These are phyloP conservation scores for Borealophlyctis nickersoniae DNA, from an alignment of 192 early-diverging fungal genomes.

Conservation along the genomic window DNA sequence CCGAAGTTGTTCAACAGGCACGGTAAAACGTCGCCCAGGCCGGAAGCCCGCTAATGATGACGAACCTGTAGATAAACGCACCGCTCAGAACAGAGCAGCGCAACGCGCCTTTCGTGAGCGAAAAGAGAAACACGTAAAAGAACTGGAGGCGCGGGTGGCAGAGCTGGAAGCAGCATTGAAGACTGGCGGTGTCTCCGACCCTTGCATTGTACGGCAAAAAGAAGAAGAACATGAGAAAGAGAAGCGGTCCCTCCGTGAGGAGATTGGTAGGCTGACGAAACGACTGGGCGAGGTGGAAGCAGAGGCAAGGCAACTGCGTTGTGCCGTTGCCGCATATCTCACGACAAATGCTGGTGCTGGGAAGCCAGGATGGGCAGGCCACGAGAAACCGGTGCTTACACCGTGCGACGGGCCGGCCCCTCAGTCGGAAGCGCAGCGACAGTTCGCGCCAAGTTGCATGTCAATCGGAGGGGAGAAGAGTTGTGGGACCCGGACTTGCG, in stretches of 20 bases:
- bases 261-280: not conserved
- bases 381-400: slow-evolving; percentile 1
- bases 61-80: slow-evolving; percentile 21
- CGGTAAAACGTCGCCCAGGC: too few species aligned
- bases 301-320: not conserved
- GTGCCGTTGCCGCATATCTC: not conserved
- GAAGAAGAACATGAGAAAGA: not conserved
- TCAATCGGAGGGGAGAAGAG: not conserved
- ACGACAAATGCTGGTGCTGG: not conserved
- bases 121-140: slow-evolving; percentile 41
- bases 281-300: not conserved
- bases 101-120: slow-evolving; percentile 46
- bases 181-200: not conserved
- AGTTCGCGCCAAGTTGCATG: not conserved
- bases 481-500: too few species aligned
- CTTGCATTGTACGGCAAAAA: not conserved
- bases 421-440: not conserved
- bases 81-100: slow-evolving; percentile 48
- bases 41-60: slow-evolving; percentile 31
- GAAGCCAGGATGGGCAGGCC: too few species aligned
- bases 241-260: not conserved
- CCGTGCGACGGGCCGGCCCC: not conserved
- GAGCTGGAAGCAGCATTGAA: slow-evolving; percentile 12
- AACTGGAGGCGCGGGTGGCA: slow-evolving; percentile 19
- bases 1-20: too few species aligned